A percentile compares a stretch with the other conserved stretches of the same genome.
phyloP scores from a whole-genome alignment of 2,329 filamentous ascomycete species.

The Fusarium odoratissimum region DNA sequence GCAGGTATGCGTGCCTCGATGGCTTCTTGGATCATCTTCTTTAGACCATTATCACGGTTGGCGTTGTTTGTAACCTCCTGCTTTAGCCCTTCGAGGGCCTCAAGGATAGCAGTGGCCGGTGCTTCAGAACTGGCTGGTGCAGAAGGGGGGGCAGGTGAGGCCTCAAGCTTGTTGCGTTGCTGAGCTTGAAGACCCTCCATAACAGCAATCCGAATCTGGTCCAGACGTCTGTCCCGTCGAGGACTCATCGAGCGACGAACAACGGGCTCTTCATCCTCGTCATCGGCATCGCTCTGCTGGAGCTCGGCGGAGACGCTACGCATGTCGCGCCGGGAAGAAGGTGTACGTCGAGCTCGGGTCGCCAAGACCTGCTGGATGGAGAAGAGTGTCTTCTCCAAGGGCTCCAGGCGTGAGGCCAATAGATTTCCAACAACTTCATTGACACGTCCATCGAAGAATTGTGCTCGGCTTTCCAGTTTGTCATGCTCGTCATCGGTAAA shows the following conservation, averaged over 20 bases:
- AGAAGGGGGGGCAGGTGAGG: conserved; percentile 39
- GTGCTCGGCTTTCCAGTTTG: conserved; percentile 82
- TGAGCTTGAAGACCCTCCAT: conserved; percentile 77
- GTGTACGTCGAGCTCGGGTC: conserved; percentile 64
- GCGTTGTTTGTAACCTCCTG: conserved; percentile 54
- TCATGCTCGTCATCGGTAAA: conserved; percentile 85
- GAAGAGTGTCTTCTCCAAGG: conserved; percentile 82
- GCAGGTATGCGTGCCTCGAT: conserved; percentile 68
- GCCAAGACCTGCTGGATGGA: conserved; percentile 78
- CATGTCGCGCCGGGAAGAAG: conserved; percentile 67
- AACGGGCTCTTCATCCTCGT: conserved; percentile 82
- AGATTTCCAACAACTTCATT: conserved; percentile 85
- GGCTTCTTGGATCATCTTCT: conserved; percentile 71
- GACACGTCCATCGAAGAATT: conserved; percentile 92
- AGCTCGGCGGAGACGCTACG: conserved; percentile 77
- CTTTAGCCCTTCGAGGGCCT: conserved; percentile 74
- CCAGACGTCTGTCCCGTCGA: conserved; percentile 79
- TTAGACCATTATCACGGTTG: conserved; percentile 62
- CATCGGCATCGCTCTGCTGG: conserved; percentile 90
- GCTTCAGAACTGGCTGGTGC: conserved; percentile 16
- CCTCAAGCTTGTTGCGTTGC: conserved; percentile 55
- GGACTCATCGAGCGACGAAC: conserved; percentile 80
- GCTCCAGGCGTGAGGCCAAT: conserved; percentile 79
- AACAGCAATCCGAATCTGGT: conserved; percentile 81
- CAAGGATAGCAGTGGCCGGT: conserved; percentile 63